Conservation (phyloP, 306 rosid species). For the Glycine latifolia region DNA sequence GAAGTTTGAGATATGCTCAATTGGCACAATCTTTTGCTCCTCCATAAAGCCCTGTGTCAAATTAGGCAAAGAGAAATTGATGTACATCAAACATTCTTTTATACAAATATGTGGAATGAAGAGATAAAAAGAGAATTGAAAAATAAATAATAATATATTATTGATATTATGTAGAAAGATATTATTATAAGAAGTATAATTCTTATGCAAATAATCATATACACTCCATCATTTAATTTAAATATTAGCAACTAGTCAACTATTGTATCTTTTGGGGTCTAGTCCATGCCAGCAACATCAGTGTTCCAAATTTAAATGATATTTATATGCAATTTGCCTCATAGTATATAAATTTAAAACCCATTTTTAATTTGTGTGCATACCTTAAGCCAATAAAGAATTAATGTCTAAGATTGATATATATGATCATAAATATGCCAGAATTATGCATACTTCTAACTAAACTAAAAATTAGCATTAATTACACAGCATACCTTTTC, state of each 20-base stretch:
- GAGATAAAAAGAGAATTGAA: no score
- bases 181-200: neutral
- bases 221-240: neutral
- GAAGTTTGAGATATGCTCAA: conserved; percentile 66
- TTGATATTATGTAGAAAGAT: no score
- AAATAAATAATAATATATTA: no score
- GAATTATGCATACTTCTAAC: neutral
- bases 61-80: no score
- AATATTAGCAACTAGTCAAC: neutral
- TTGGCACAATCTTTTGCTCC: conserved; percentile 77
- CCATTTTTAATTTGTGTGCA: neutral
- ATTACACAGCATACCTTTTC: conserved; percentile 61
- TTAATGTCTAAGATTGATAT: no score
- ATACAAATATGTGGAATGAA: no score
- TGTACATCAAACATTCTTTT: no score
- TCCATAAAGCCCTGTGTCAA: conserved; percentile 42
- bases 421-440: neutral
- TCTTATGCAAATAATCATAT: conserved; percentile 22
- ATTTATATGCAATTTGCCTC: neutral
- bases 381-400: no score
- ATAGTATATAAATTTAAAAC: neutral
- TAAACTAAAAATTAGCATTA: neutral
- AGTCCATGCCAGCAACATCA: neutral
- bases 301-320: neutral
- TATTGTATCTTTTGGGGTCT: neutral